Evolutionary conservation across 768 basidiomycete species (phyloP), one percentile per base, ranked within the genome.

Genomic region (Calocybe indica): DNA sequence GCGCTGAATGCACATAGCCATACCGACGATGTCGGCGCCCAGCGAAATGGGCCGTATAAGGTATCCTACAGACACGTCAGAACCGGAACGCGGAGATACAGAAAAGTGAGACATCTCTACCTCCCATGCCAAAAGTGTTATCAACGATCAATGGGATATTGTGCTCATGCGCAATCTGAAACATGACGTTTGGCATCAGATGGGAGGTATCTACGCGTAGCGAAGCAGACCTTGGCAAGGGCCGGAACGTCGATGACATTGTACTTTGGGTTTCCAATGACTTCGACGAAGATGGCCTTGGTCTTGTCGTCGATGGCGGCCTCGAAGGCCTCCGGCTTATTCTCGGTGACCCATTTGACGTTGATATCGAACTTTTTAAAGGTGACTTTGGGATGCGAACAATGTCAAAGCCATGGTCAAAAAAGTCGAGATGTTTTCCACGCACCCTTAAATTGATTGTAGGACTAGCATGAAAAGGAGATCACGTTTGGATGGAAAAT

Each of bases 141-240:
- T 89, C 87, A 0, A 91, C 88, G 40, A 91, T 81, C 38, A 92
- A 68, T 1, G 90, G 90, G 15, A 91, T 83, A 0, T 75, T 74
- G 55, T 82, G 70, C 31, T 75, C 73, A 56, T 88, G 88, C 1
- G 90, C 90, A 36, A 88, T 64, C 81, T 84, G 46, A 11, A 52
- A 34, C 44, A 22, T 22, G 30, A 40, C n/a, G 22, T 45, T 44
- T 31, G 33, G 28, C 15, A 38, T 11, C 32, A 31, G 40, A 22
- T 33, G 44, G 44, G 29, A 42, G 38, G 12, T 33, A 31, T 14
- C 6, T 12, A 36, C 28, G 6, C 7, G 3, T 28, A 22, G 6
- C 11, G n/a, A 48, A 31, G 42, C 46, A 29, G 50, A 82, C 83
- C 72, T 85, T 80, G 14, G 87, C 80, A 34, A 92, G 67, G 29